These are phyloP conservation scores for Penicillium expansum DNA, from an alignment of 2,329 filamentous ascomycete genomes.

Conservation along the genomic window DNA sequence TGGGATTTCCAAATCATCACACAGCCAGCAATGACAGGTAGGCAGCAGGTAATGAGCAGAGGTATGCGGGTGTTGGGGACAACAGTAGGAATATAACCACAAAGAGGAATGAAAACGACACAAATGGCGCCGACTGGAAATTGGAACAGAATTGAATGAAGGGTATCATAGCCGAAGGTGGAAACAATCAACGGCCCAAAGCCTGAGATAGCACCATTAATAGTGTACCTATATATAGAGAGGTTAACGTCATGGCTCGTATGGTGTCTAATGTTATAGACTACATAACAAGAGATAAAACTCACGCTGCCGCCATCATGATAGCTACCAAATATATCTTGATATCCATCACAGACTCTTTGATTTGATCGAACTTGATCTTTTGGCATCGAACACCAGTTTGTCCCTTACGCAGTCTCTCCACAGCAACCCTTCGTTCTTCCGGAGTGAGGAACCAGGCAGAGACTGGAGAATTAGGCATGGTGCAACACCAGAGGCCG, in stretches of 20 bases:
- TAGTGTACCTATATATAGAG: conserved; percentile 54
- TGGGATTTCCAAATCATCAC: conserved; percentile 69
- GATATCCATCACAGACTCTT: conserved; percentile 57
- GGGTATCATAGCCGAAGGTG: conserved; percentile 64
- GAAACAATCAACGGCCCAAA: conserved; percentile 71
- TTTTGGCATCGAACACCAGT: conserved; percentile 61
- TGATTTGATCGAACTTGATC: conserved; percentile 60
- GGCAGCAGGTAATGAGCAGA: conserved; percentile 63
- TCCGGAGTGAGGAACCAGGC: conserved; percentile 67
- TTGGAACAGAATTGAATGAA: conserved; percentile 68
- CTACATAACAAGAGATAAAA: neutral
- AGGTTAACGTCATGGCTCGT: neutral
- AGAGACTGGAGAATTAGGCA: conserved; percentile 64
- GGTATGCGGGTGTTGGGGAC: conserved; percentile 63
- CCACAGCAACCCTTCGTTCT: conserved; percentile 63
- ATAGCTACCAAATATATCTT: conserved; percentile 64
- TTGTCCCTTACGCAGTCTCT: conserved; percentile 61
- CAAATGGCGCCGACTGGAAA: conserved; percentile 71
- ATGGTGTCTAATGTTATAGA: neutral
- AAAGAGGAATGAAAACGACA: conserved; percentile 63
- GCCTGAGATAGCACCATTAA: conserved; percentile 68
- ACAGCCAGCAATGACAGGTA: conserved; percentile 73
- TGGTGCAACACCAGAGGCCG: conserved; percentile 61
- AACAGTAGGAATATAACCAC: conserved; percentile 62
- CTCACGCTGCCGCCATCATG: conserved; percentile 65